A percentile compares a stretch with the other conserved stretches of the same genome.
phyloP scores from a whole-genome alignment of 2,329 filamentous ascomycete genomes.

The Scedosporium dehoogii region DNA sequence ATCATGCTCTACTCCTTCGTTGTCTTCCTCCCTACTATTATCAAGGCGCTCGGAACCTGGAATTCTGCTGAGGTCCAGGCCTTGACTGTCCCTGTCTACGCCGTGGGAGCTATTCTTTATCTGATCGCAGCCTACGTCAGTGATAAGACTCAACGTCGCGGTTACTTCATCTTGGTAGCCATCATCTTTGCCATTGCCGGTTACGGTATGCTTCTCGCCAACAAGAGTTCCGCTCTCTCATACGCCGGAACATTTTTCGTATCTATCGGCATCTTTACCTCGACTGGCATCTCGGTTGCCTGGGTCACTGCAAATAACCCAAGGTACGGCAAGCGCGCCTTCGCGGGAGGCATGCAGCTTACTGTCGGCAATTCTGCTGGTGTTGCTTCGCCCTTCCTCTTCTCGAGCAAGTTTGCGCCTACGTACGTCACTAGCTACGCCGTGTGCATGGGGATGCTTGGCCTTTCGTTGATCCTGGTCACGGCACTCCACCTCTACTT shows the following conservation, averaged over 20 bases:
- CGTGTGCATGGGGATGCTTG: constrained; percentile 38
- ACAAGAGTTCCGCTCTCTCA: constrained; percentile 42
- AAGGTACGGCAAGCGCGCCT: constrained; percentile 54
- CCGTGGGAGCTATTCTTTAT: constrained; percentile 51
- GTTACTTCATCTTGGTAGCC: constrained; percentile 38
- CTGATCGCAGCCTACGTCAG: constrained; percentile 46
- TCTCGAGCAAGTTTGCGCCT: constrained; percentile 30
- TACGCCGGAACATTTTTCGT: constrained; percentile 56
- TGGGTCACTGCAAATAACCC: constrained; percentile 47
- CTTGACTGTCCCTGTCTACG: constrained; percentile 59
- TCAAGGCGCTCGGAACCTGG: constrained; percentile 49
- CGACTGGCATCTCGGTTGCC: constrained; percentile 23
- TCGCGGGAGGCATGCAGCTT: constrained; percentile 50
- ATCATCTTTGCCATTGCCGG: constrained; percentile 44
- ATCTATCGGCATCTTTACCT: constrained; percentile 47
- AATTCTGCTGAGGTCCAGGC: constrained; percentile 49
- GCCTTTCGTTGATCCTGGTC: too few relatives aligned
- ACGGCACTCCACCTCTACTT: too few relatives aligned
- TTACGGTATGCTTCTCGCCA: constrained; percentile 48
- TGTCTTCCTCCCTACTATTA: constrained; percentile 62
- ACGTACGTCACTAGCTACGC: constrained; percentile 40
- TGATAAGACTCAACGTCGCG: constrained; percentile 47
- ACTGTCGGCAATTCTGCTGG: constrained; percentile 53
- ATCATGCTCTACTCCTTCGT: constrained; percentile 59
- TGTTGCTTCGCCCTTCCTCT: constrained; percentile 52